Base-by-base conservation (phyloP, 305 asterid genomes). In the Caryopteris hybrid region DNA sequence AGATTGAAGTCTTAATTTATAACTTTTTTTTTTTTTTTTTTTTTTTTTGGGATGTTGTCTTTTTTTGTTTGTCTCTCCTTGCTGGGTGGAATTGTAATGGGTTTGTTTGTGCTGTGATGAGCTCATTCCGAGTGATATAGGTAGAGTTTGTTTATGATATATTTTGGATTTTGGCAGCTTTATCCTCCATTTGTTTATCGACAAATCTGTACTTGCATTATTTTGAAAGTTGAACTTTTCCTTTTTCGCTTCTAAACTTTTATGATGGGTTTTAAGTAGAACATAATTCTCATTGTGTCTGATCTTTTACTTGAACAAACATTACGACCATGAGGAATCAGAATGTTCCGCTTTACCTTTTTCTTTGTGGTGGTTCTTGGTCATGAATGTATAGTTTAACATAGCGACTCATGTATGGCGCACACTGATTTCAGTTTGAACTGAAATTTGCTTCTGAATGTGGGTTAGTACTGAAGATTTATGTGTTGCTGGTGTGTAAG, bases 171-270 rank as follows among this genome's bases (percentile, higher is more conserved):
- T 61, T 52, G 14, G 18, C 33, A 18, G 27, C 22, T 31, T 57
- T 33, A 20, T 57, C n/a, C n/a, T n/a, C 58, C 42, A 58, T 9
- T 55, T 56, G 73, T 68, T 54, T 17, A 12, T 68, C 25, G 27
- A 38, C 36, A 25, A 29, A 20, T 52, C 11, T 39, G n/a, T 63
- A 20, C 14, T 11, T 41, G 60, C 67, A 33, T 63, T 21, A 36
- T 52, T 52, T 46, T 31, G 31, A 71, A 34, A 17, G 25, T 31
- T 16, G 27, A n/a, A n/a, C n/a, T n/a, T n/a, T n/a, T n/a, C n/a
- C n/a, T n/a, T n/a, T n/a, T n/a, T n/a, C n/a, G n/a, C n/a, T n/a
- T n/a, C n/a, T n/a, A n/a, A n/a, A n/a, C n/a, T n/a, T n/a, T n/a
- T n/a, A n/a, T n/a, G n/a, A n/a, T n/a, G n/a, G n/a, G n/a, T n/a